Conservation (phyloP, 352 stramenopile genomes). For the Phytophthora fragariaefolia region DNA sequence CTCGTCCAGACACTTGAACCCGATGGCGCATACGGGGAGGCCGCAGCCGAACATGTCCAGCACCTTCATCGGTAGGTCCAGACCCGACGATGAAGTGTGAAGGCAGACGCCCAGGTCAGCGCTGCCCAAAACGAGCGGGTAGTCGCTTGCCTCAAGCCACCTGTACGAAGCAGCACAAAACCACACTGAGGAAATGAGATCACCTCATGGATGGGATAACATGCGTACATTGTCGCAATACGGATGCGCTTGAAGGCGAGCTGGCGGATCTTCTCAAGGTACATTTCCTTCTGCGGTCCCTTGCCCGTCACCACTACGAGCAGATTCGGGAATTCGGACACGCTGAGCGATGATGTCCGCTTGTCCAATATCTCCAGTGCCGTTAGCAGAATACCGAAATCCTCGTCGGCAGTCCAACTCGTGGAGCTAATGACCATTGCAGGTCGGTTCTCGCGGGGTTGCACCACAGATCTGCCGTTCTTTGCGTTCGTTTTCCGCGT, state of each 20-base stretch:
- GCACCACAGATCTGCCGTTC: conserved; percentile 31
- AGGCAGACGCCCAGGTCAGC: conserved; percentile 98
- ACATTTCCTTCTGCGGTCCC: conserved; percentile 94
- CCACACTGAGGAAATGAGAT: background rate
- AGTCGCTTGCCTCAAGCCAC: conserved; percentile 97
- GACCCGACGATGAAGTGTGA: conserved; percentile 98
- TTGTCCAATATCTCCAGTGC: conserved; percentile 88
- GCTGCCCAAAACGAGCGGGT: conserved; percentile 94
- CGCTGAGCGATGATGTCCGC: conserved; percentile 45
- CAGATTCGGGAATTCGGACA: conserved; percentile 76
- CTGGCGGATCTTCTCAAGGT: conserved; percentile 80
- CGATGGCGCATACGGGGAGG: conserved; percentile 96
- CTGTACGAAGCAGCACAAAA: conserved; percentile 29
- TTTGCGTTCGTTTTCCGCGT: conserved; percentile 50
- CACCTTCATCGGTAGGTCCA: conserved; percentile 99
- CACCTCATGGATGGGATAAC: background rate
- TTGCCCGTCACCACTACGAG: conserved; percentile 98
- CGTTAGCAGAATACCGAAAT: conserved; percentile 97
- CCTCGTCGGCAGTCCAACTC: conserved; percentile 99
- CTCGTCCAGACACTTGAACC: conserved; percentile 96
- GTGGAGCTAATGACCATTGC: conserved; percentile 95
- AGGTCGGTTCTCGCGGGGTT: conserved; percentile 58
- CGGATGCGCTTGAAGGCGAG: conserved; percentile 81
- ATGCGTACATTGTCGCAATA: conserved; percentile 85
- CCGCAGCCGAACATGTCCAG: conserved; percentile 99